A percentile compares a stretch with the other conserved stretches of the same genome.
These are phyloP conservation scores for Cetradonia linearis DNA, from an alignment of 495 filamentous ascomycete genomes.

Conservation along the genomic window DNA sequence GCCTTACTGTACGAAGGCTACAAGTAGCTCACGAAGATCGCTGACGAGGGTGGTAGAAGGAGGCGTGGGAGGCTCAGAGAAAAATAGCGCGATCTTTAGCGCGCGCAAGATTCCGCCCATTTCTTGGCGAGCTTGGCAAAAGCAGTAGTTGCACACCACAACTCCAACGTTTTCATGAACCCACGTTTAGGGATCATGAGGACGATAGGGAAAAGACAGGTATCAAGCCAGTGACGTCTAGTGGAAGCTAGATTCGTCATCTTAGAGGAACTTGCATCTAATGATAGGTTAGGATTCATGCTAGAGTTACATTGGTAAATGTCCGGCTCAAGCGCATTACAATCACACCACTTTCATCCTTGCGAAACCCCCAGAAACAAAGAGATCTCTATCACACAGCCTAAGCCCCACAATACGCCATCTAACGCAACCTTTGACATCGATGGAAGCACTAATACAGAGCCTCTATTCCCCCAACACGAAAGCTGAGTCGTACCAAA, in stretches of 20 bases:
- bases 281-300: background rate
- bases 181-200: too few relatives aligned
- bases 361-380: background rate
- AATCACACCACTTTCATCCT: background rate
- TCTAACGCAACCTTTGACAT: constrained; percentile 52
- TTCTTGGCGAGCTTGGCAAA: background rate
- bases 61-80: background rate
- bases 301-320: background rate
- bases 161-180: too few relatives aligned
- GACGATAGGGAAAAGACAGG: too few relatives aligned
- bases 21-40: background rate
- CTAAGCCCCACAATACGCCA: background rate
- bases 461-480: background rate
- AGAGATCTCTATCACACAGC: background rate
- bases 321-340: background rate
- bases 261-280: too few relatives aligned
- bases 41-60: too few relatives aligned
- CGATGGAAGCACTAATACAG: constrained; percentile 26
- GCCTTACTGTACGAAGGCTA: background rate
- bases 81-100: background rate
- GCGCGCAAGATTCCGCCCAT: background rate
- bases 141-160: background rate
- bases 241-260: too few relatives aligned
- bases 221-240: too few relatives aligned
- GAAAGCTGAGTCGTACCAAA: background rate